These are phyloP conservation scores for Apiospora sp. DNA, from an alignment of 2,329 filamentous ascomycete genomes.

Conservation along the genomic window DNA sequence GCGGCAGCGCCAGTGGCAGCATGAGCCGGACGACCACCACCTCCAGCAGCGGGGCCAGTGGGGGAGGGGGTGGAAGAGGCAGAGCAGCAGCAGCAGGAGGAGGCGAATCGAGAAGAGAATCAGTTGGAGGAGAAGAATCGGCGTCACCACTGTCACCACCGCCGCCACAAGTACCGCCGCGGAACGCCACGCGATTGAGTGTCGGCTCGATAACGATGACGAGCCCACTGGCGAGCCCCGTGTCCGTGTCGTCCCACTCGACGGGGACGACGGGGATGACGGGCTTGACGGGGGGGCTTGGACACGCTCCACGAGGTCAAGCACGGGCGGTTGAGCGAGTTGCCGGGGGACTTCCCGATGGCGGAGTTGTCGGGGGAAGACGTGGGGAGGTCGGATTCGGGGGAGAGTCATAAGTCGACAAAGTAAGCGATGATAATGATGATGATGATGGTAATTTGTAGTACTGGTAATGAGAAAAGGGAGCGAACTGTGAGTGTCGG, in stretches of 20 bases:
- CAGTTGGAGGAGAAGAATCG: too few species aligned
- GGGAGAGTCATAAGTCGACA: too few species aligned
- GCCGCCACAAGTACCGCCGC: background rate
- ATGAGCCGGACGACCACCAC: background rate
- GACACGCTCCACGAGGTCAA: background rate
- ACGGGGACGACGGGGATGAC: background rate
- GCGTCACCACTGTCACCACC: background rate
- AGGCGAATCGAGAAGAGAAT: too few species aligned
- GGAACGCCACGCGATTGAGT: background rate
- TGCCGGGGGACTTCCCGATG: slow-evolving; percentile 6
- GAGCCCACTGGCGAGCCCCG: background rate
- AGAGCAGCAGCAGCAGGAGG: background rate
- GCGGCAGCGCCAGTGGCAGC: background rate
- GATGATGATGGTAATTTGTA: background rate
- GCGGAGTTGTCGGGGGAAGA: slow-evolving; percentile 4
- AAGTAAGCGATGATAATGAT: too few species aligned
- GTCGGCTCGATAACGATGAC: background rate
- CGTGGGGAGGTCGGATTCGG: background rate
- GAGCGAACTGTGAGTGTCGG: background rate
- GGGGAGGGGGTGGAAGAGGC: too few species aligned
- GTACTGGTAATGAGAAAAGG: background rate
- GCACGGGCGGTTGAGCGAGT: background rate
- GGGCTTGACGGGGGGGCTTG: background rate
- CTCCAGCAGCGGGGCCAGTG: background rate
- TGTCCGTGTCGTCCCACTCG: background rate